Evolutionary conservation across 2,329 filamentous ascomycete species (phyloP), one percentile per base, ranked within the genome.

Genomic region (Colletotrichum shisoi): DNA sequence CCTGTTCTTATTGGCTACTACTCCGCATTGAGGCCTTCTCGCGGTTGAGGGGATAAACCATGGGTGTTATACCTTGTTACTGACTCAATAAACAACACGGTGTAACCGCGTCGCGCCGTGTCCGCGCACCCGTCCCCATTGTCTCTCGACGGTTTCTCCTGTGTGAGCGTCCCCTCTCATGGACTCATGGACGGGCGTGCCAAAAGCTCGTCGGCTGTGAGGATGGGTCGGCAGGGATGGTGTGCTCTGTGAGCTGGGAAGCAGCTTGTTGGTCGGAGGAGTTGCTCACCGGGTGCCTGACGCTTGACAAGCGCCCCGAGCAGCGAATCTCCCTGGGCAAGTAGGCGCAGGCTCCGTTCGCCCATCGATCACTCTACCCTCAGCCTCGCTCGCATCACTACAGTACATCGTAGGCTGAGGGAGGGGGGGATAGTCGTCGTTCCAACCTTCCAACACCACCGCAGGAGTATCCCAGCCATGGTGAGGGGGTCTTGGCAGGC

Each of bases 11-110:
- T n/a, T n/a, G n/a, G n/a, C n/a, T n/a, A n/a, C n/a, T n/a, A n/a
- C n/a, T n/a, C n/a, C n/a, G n/a, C n/a, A n/a, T n/a, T n/a, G n/a
- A n/a, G n/a, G n/a, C n/a, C n/a, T n/a, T n/a, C n/a, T n/a, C n/a
- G n/a, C n/a, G n/a, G n/a, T n/a, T n/a, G n/a, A n/a, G n/a, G n/a
- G n/a, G n/a, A n/a, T 52, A 39, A 45, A 17, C 46, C 17, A n/a
- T 13, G n/a, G 27, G 59, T 24, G 19, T 19, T 58, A 57, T 63
- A 53, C 45, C 52, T 31, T 42, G 37, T 19, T 45, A 46, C 39
- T 63, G 63, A 67, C 63, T 63, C 63, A 52, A 63, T 54, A 58
- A 67, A 67, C 64, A 63, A 63, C 54, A 44, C 57, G 53, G 42
- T 53, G 7, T 37, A 52, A 60, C 60, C 64, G 64, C 64, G 58